Evolutionary conservation across 139 green algal species (phyloP), one percentile per base, ranked within the genome.

Genomic region (Monoraphidium neglectum): DNA sequence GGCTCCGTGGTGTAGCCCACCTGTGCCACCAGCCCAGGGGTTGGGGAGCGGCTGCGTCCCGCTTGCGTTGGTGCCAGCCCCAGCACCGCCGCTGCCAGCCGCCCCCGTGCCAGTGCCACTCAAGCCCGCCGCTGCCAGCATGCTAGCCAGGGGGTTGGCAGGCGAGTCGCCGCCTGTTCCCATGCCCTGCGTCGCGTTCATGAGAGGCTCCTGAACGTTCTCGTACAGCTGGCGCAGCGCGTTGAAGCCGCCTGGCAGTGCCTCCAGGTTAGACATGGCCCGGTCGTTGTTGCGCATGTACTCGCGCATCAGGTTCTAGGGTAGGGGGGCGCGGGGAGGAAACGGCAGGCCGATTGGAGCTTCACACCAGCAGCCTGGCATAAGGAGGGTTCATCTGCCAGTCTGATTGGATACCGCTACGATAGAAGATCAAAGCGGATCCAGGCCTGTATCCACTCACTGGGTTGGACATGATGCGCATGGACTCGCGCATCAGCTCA

Each of bases 241-340:
- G 81, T 99, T 98, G 87, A 98, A 99, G 67, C 96, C 96, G 56
- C 94, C 96, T 0, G 96, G 96, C 71, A 97, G 89, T 2, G 78
- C 86, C 83, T 99, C 97, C 16, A 99, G 93, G 90, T 99, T 98
- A 67, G 69, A 87, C 73, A 99, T 84, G 3, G 95, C 89, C 4
- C 97, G 83, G 83, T 97, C 93, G 51, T 86, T 82, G 67, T 89
- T 92, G 46, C 95, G 89, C 90, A 97, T 98, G 68, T 97, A 91
- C 85, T 99, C 96, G 26, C 88, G 90, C 93, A 97, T 95, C 30
- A 99, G 84, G 23, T 78, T 83, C 87, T 92, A 88, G 63, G 68
- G 28, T 28, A 36, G 16, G 6, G 30, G 16, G 18, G 33, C 0
- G 60, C 4, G 21, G 60, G 60, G 38, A 70, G 18, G 33, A 38